A percentile compares a stretch with the other conserved stretches of the same genome.
phyloP scores from a whole-genome alignment of 2,329 filamentous ascomycete species.

The Seiridium cupressi region DNA sequence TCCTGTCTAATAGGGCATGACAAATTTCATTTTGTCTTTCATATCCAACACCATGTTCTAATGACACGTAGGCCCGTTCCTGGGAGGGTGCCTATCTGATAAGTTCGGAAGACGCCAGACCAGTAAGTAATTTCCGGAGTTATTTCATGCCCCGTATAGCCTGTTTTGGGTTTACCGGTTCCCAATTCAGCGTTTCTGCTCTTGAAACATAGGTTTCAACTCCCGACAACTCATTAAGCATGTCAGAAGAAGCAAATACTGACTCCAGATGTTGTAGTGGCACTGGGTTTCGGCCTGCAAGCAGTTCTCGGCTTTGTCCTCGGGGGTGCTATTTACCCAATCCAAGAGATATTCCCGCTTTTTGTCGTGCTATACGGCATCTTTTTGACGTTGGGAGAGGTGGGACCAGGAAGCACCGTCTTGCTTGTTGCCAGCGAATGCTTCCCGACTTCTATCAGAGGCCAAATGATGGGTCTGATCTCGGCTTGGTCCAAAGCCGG shows the following conservation, averaged over 20 bases:
- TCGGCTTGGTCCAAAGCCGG: slow-evolving; percentile 48
- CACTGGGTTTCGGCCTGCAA: slow-evolving; percentile 44
- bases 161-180: too few relatives aligned
- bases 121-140: slow-evolving; percentile 14
- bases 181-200: too few relatives aligned
- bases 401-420: slow-evolving; percentile 46
- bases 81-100: slow-evolving; percentile 47
- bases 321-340: slow-evolving; percentile 41
- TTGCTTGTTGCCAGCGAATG: slow-evolving; percentile 41
- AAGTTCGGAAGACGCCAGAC: slow-evolving; percentile 47
- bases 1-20: not conserved
- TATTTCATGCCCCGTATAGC: too few relatives aligned
- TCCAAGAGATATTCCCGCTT: slow-evolving; percentile 45
- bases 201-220: too few relatives aligned
- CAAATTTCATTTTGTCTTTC: not conserved
- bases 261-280: slow-evolving; percentile 24
- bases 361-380: slow-evolving; percentile 52
- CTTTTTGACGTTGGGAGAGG: slow-evolving; percentile 46
- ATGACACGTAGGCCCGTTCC: slow-evolving; percentile 31
- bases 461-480: slow-evolving; percentile 47
- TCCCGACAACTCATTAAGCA: too few relatives aligned
- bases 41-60: not conserved
- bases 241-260: too few relatives aligned
- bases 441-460: slow-evolving; percentile 48
- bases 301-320: slow-evolving; percentile 47